Conservation (phyloP, 805 yeast genomes). For the Cyberlindnera xylosilytica region DNA sequence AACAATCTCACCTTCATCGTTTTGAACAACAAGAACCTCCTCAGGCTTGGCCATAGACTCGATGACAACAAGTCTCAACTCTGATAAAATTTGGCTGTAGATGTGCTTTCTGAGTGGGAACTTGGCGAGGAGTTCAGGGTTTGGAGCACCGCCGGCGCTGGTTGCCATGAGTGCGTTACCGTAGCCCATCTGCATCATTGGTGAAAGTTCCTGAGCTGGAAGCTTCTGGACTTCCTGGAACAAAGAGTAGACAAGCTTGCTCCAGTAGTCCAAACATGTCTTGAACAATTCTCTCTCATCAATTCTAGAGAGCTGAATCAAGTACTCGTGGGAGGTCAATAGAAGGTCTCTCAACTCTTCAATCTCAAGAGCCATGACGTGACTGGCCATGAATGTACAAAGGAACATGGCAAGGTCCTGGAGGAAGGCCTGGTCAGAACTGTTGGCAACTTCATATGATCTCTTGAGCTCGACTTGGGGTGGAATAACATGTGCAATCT, state of each 20-base stretch:
- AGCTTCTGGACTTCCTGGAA: constrained; percentile 82
- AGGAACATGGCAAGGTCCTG: constrained; percentile 94
- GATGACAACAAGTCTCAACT: constrained; percentile 86
- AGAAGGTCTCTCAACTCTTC: constrained; percentile 55
- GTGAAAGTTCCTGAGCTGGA: constrained; percentile 69
- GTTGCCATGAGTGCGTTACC: constrained; percentile 34
- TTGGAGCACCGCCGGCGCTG: constrained; percentile 76
- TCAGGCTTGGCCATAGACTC: constrained; percentile 99
- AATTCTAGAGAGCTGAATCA: constrained; percentile 80
- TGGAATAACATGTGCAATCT: constrained; percentile 67
- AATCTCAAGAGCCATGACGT: constrained; percentile 59
- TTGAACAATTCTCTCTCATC: constrained; percentile 96
- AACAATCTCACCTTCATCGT: constrained; percentile 98
- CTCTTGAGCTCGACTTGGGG: constrained; percentile 64
- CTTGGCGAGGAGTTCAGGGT: constrained; percentile 73
- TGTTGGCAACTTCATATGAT: constrained; percentile 70
- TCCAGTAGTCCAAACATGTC: constrained; percentile 95
- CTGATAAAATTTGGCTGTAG: constrained; percentile 74
- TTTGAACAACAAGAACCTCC: constrained; percentile 94
- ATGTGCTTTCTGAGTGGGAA: constrained; percentile 83
- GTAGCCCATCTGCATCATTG: constrained; percentile 66
- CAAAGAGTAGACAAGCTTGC: constrained; percentile 74
- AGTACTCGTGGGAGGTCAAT: constrained; percentile 71
- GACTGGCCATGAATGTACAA: constrained; percentile 78
- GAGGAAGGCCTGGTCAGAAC: constrained; percentile 87